phyloP scores from a whole-genome alignment of 306 rosid genomes.

The Gleditsia sinensis region DNA sequence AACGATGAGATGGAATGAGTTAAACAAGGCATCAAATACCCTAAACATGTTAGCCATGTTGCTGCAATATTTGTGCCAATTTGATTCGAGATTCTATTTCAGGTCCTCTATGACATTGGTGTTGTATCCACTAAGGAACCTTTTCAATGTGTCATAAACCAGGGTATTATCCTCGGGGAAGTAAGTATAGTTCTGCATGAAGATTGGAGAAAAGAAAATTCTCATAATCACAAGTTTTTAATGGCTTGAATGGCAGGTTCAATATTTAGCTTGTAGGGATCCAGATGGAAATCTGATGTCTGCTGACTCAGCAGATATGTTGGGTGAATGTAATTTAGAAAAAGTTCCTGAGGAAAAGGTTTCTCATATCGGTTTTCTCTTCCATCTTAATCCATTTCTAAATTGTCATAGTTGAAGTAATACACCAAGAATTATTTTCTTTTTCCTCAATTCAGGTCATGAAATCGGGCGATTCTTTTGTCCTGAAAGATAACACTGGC shows the following conservation, averaged over 20 bases:
- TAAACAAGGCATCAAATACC: slow-evolving; percentile 14
- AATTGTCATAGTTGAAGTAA: slow-evolving; percentile 7
- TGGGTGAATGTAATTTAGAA: slow-evolving; percentile 60
- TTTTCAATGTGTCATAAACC: slow-evolving; percentile 96
- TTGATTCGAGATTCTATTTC: slow-evolving; percentile 47
- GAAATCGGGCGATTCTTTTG: slow-evolving; percentile 83
- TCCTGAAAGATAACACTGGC: slow-evolving; percentile 80
- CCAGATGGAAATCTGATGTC: slow-evolving; percentile 74
- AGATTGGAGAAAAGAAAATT: not conserved
- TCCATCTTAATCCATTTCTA: slow-evolving; percentile 25
- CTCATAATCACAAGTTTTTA: slow-evolving; percentile 33
- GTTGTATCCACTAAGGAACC: slow-evolving; percentile 93
- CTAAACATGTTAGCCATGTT: slow-evolving; percentile 9
- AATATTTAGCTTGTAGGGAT: slow-evolving; percentile 78
- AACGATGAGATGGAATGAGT: slow-evolving; percentile 20
- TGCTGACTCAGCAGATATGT: slow-evolving; percentile 55
- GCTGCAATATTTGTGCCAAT: slow-evolving; percentile 21
- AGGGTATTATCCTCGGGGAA: slow-evolving; percentile 97
- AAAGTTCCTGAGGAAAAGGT: slow-evolving; percentile 79
- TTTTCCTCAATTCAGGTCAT: slow-evolving; percentile 54
- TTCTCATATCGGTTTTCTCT: slow-evolving; percentile 24
- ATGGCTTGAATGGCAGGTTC: slow-evolving; percentile 74
- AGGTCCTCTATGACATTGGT: slow-evolving; percentile 96
- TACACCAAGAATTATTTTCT: slow-evolving; percentile 12
- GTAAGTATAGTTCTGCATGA: slow-evolving; percentile 50